Conservation (phyloP, 2,329 filamentous ascomycete species). For the Microcyclosporella mali region DNA sequence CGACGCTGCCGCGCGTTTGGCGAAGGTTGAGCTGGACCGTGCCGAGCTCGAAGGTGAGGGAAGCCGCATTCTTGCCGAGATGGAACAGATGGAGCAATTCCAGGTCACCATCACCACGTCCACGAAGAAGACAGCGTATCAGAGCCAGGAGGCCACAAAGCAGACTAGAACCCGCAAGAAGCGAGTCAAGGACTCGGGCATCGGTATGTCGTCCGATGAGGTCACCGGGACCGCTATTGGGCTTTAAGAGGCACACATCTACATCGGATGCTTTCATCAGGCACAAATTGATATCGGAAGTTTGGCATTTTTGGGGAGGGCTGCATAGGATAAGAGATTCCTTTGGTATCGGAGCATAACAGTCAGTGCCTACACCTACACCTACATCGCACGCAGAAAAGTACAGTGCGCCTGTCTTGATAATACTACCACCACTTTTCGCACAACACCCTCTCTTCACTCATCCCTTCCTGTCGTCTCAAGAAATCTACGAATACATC, state of each 20-base stretch:
- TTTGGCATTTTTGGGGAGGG: too few relatives aligned
- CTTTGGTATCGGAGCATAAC: too few relatives aligned
- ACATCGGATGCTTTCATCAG: too few relatives aligned
- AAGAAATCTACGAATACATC: slow-evolving; percentile 41
- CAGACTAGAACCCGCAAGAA: slow-evolving; percentile 2
- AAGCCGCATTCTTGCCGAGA: background rate
- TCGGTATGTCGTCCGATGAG: background rate
- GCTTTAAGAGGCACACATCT: too few relatives aligned
- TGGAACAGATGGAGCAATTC: background rate
- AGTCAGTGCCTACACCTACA: too few relatives aligned
- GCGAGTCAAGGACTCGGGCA: slow-evolving; percentile 1
- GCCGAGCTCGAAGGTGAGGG: background rate
- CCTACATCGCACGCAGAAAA: too few relatives aligned
- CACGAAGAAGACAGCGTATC: background rate
- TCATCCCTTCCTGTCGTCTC: slow-evolving; percentile 34
- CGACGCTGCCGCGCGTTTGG: background rate
- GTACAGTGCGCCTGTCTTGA: too few relatives aligned
- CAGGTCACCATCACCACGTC: background rate
- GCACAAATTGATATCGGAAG: too few relatives aligned
- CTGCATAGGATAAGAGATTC: too few relatives aligned
- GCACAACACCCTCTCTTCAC: slow-evolving; percentile 38
- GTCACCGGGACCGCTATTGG: too few relatives aligned
- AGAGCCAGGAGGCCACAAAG: background rate
- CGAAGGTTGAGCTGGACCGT: background rate
- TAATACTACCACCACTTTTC: slow-evolving; percentile 49